phyloP scores from a whole-genome alignment of 1,284 basidiomycete species.

The Thelephora terrestris region DNA sequence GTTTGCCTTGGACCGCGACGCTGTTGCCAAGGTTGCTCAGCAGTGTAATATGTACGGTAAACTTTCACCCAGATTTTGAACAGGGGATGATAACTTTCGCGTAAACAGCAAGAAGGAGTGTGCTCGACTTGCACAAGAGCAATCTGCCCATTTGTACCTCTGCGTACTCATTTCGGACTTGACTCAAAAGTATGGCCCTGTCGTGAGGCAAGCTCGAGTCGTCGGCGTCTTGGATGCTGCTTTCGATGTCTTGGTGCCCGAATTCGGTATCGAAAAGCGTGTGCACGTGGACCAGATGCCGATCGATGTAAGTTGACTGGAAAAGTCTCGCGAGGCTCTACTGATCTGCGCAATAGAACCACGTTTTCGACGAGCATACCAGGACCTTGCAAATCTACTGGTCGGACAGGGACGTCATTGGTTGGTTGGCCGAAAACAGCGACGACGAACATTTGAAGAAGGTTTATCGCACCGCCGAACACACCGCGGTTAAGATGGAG shows the following conservation, averaged over 20 bases:
- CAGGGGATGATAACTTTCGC: too few relatives aligned
- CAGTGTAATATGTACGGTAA: constrained; percentile 86
- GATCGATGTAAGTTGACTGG: constrained; percentile 58
- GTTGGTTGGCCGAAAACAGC: constrained; percentile 87
- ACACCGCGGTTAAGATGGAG: constrained; percentile 81
- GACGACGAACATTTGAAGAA: constrained; percentile 91
- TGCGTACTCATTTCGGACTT: constrained; percentile 91
- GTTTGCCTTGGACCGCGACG: constrained; percentile 95
- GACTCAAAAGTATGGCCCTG: constrained; percentile 90
- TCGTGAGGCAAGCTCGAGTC: constrained; percentile 87
- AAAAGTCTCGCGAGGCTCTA: background rate
- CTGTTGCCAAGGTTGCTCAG: constrained; percentile 94
- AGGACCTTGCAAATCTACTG: constrained; percentile 88
- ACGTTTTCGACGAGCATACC: constrained; percentile 88
- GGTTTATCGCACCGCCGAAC: constrained; percentile 81
- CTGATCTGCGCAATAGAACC: constrained; percentile 46
- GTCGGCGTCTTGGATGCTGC: constrained; percentile 92
- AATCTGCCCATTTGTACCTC: constrained; percentile 91
- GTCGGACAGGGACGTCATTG: constrained; percentile 87
- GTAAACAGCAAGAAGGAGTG: constrained; percentile 74
- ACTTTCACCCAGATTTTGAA: background rate
- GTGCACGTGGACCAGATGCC: constrained; percentile 99
- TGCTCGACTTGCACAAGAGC: constrained; percentile 88
- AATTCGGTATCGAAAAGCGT: constrained; percentile 96
- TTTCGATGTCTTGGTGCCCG: constrained; percentile 89